Percentiles rank a stretch among this genome's conserved stretches.
Conservation (phyloP, 2,329 filamentous ascomycete species). For the Aphanocladium album region DNA sequence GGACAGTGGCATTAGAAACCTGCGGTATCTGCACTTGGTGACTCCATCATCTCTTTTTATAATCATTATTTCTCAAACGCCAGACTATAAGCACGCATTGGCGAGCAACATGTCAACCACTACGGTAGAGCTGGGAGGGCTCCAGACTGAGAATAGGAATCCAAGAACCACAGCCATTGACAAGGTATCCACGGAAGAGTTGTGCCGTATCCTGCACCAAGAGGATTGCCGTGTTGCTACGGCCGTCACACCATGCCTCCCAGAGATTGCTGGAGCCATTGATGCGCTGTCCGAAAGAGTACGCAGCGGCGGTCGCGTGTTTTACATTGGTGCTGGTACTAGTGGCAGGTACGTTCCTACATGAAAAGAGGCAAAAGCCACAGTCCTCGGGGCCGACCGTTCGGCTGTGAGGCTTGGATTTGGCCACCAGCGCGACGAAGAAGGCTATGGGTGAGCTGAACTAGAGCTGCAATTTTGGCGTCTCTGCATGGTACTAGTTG, state of each 20-base stretch:
- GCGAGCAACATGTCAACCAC: not conserved
- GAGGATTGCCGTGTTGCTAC: conserved; percentile 16
- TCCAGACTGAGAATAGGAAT: conserved; percentile 19
- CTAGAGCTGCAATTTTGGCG: not conserved
- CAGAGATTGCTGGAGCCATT: conserved; percentile 16
- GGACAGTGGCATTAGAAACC: not conserved
- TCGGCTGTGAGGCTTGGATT: not conserved
- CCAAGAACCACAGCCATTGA: conserved; percentile 15
- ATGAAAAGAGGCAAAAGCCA: not conserved
- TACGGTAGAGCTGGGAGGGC: conserved; percentile 11
- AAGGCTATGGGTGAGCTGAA: not conserved
- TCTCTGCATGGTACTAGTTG: not conserved
- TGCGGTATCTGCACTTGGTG: not conserved
- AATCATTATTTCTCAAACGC: not conserved
- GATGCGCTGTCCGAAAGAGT: conserved; percentile 16
- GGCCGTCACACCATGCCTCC: conserved; percentile 18
- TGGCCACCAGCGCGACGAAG: not conserved
- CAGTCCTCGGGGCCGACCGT: not conserved
- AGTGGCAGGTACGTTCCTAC: conserved; percentile 33
- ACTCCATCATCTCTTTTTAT: not conserved
- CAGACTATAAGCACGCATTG: not conserved
- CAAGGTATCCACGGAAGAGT: conserved; percentile 14
- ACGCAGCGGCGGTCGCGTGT: conserved; percentile 15
- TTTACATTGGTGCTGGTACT: conserved; percentile 35
- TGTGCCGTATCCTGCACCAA: conserved; percentile 19